Conservation (phyloP, 2,329 filamentous ascomycete genomes). For the Aspergillus sp. region DNA sequence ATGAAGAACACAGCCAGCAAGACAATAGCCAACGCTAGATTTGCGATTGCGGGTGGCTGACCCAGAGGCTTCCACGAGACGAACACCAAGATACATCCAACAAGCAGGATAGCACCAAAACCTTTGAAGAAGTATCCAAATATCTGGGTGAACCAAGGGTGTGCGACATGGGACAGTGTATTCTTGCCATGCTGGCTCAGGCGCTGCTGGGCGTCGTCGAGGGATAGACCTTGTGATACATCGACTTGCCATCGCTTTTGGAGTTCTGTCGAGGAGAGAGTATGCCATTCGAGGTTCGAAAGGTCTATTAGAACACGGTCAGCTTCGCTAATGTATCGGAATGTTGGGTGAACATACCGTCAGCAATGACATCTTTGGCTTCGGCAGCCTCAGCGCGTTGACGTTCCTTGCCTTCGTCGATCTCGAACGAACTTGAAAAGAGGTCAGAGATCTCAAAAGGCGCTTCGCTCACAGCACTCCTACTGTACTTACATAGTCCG, state of each 20-base stretch:
- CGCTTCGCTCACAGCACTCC: background rate
- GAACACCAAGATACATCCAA: conserved; percentile 71
- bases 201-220: conserved; percentile 56
- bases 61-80: conserved; percentile 75
- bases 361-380: conserved; percentile 46
- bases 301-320: conserved; percentile 46
- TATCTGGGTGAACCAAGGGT: conserved; percentile 57
- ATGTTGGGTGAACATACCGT: conserved; percentile 33
- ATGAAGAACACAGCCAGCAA: conserved; percentile 68
- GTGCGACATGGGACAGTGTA: conserved; percentile 64
- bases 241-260: conserved; percentile 60
- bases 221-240: conserved; percentile 58
- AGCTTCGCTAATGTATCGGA: background rate
- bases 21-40: conserved; percentile 71
- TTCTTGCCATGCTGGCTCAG: conserved; percentile 65
- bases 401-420: conserved; percentile 55
- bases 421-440: conserved; percentile 50
- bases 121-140: conserved; percentile 74
- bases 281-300: conserved; percentile 64
- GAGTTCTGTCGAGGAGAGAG: conserved; percentile 58
- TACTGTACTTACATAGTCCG: conserved; percentile 25
- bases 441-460: background rate
- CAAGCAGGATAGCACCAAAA: conserved; percentile 69
- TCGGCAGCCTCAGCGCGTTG: conserved; percentile 44
- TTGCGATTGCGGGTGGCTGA: conserved; percentile 68